Evolutionary conservation across 2,329 filamentous ascomycete species (phyloP).

Genomic region (Monilinia fructicola): DNA sequence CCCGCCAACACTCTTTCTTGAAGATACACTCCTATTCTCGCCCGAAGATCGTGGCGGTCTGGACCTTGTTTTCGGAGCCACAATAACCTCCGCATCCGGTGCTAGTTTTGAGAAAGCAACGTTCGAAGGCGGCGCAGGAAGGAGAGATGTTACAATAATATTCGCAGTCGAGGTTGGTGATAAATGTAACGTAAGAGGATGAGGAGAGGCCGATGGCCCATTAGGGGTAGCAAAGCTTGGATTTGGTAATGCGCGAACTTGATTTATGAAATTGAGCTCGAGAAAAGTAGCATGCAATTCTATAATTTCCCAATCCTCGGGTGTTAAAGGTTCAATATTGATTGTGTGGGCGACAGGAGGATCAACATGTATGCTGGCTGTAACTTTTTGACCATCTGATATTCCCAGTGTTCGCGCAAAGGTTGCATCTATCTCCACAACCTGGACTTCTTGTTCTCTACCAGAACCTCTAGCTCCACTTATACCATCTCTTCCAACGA

Average conservation of each 20-base stretch:
- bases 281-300: conserved; percentile 95
- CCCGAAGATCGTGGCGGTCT: conserved; percentile 65
- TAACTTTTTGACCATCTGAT: conserved; percentile 77
- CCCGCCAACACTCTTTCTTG: conserved; percentile 70
- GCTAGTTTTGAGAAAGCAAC: conserved; percentile 87
- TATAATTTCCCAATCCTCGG: conserved; percentile 98
- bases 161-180: conserved; percentile 95
- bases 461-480: conserved; percentile 55
- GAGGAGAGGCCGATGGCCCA: conserved; percentile 55
- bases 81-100: conserved; percentile 93
- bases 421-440: conserved; percentile 84
- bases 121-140: conserved; percentile 66
- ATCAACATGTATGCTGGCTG: conserved; percentile 74
- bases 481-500: conserved; percentile 73
- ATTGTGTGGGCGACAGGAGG: conserved; percentile 90
- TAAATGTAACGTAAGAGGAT: conserved; percentile 87
- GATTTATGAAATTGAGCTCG: conserved; percentile 87
- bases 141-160: conserved; percentile 80
- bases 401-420: conserved; percentile 77
- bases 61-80: conserved; percentile 85
- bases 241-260: conserved; percentile 91
- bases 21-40: conserved; percentile 78
- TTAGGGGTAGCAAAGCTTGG: conserved; percentile 61
- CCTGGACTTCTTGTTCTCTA: conserved; percentile 72
- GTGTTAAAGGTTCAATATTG: conserved; percentile 92